Percentiles rank a stretch among this genome's conserved stretches.
Evolutionary conservation across 805 yeast genomes (phyloP).

Genomic region (Candida coquimbonensis): DNA sequence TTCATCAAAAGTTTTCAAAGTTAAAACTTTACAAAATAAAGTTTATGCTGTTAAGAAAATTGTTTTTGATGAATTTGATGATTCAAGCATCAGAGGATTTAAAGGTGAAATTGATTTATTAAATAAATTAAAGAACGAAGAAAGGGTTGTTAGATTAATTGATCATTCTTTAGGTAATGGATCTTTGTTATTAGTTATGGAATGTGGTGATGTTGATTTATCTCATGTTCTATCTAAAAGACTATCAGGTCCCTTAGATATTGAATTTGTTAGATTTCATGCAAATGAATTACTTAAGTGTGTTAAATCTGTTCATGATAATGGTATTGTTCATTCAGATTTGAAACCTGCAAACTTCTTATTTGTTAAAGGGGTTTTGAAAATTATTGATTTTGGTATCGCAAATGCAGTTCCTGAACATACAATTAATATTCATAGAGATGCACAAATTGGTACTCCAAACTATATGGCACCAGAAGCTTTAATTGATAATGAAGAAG

Average conservation of each 20-base stretch:
- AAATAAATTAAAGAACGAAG: slow-evolving; percentile 47
- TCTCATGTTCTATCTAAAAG: slow-evolving; percentile 70
- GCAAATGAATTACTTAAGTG: slow-evolving; percentile 74
- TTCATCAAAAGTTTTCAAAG: slow-evolving; percentile 83
- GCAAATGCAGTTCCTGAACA: slow-evolving; percentile 93
- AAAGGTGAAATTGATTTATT: slow-evolving; percentile 85
- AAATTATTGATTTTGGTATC: slow-evolving; percentile 91
- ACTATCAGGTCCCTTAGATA: slow-evolving; percentile 45
- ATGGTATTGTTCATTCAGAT: slow-evolving; percentile 82
- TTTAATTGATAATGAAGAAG: slow-evolving; percentile 43
- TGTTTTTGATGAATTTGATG: slow-evolving; percentile 73
- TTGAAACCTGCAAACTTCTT: slow-evolving; percentile 67
- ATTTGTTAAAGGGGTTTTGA: slow-evolving; percentile 75
- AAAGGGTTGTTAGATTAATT: slow-evolving; percentile 70
- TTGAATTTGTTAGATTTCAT: slow-evolving; percentile 74
- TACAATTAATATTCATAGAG: slow-evolving; percentile 84
- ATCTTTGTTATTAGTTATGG: slow-evolving; percentile 74
- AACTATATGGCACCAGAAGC: slow-evolving; percentile 99
- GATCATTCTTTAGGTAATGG: slow-evolving; percentile 68
- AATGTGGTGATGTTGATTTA: slow-evolving; percentile 88
- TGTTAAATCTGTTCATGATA: slow-evolving; percentile 79
- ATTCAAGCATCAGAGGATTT: slow-evolving; percentile 64
- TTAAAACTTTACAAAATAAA: slow-evolving; percentile 48
- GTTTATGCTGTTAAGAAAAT: slow-evolving; percentile 79
- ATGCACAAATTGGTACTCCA: slow-evolving; percentile 90